Conservation (phyloP, 129 eudicot species). For the Chrysanthemum seticuspe region DNA sequence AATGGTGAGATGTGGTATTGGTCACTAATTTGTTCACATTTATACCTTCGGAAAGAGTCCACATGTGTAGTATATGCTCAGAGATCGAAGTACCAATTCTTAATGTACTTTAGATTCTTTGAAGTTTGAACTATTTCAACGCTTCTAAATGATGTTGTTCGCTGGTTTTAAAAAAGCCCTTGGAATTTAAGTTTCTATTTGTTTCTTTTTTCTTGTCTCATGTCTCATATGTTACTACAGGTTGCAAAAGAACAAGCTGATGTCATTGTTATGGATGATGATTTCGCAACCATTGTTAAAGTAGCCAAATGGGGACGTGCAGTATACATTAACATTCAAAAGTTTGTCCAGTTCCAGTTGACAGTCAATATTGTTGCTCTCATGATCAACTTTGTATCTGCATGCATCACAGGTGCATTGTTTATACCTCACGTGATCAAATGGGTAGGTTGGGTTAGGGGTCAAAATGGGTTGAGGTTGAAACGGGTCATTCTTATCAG, state of each 20-base stretch:
- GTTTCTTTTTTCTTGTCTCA: not conserved
- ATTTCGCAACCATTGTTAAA: slow-evolving; percentile 78
- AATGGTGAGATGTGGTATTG: not conserved
- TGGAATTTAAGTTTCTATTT: not conserved
- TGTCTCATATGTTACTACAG: slow-evolving; percentile 30
- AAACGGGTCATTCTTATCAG: too few relatives aligned
- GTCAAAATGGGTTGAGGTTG: too few relatives aligned
- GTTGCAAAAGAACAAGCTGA: slow-evolving; percentile 97
- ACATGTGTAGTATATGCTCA: too few relatives aligned
- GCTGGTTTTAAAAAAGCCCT: too few relatives aligned
- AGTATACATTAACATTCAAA: slow-evolving; percentile 90
- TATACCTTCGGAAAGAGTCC: not conserved
- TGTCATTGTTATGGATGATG: slow-evolving; percentile 86
- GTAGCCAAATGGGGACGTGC: slow-evolving; percentile 99
- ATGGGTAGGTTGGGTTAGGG: too few relatives aligned
- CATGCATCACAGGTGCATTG: slow-evolving; percentile 70
- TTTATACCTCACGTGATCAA: too few relatives aligned
- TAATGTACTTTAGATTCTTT: too few relatives aligned
- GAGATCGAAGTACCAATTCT: too few relatives aligned
- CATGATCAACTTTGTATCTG: slow-evolving; percentile 87
- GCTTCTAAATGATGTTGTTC: too few relatives aligned
- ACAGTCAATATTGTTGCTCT: slow-evolving; percentile 97
- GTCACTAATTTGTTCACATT: not conserved
- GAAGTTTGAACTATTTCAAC: too few relatives aligned
- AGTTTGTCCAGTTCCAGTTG: slow-evolving; percentile 95